Evolutionary conservation across 148 eudicot genomes (phyloP).

Genomic region (Amaranthus palmeri): DNA sequence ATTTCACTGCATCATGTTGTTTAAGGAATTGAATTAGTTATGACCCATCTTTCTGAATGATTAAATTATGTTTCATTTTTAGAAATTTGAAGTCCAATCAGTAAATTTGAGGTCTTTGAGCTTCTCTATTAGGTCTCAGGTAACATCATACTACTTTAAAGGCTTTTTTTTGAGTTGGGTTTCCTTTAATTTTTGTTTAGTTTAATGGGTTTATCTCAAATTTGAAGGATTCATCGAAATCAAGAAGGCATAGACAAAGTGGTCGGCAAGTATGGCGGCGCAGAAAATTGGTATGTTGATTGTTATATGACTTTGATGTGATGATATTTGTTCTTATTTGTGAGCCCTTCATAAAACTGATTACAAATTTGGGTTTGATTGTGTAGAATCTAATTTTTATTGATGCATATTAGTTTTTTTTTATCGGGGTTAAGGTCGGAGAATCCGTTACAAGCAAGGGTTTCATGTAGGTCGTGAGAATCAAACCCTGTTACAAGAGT

Average conservation of each 20-base stretch:
- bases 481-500: too few relatives aligned
- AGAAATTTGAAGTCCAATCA: constrained; percentile 29
- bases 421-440: neutral
- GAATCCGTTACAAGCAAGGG: neutral
- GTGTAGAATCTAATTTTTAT: neutral
- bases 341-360: too few relatives aligned
- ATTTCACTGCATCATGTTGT: neutral
- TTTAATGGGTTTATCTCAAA: constrained; percentile 6
- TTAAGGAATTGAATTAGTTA: neutral
- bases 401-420: neutral
- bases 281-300: constrained; percentile 65
- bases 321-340: constrained; percentile 8
- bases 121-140: constrained; percentile 35
- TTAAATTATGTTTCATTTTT: constrained; percentile 20
- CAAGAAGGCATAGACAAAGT: constrained; percentile 34
- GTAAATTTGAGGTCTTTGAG: constrained; percentile 18
- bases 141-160: neutral
- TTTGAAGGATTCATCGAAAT: constrained; percentile 35
- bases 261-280: constrained; percentile 77
- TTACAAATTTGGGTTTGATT: neutral
- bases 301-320: neutral
- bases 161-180: neutral
- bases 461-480: too few relatives aligned
- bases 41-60: neutral
- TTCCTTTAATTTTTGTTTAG: neutral